Evolutionary conservation across 2,329 filamentous ascomycete genomes (phyloP), one percentile per base, ranked within the genome.

Genomic region (Venturia carpophila): DNA sequence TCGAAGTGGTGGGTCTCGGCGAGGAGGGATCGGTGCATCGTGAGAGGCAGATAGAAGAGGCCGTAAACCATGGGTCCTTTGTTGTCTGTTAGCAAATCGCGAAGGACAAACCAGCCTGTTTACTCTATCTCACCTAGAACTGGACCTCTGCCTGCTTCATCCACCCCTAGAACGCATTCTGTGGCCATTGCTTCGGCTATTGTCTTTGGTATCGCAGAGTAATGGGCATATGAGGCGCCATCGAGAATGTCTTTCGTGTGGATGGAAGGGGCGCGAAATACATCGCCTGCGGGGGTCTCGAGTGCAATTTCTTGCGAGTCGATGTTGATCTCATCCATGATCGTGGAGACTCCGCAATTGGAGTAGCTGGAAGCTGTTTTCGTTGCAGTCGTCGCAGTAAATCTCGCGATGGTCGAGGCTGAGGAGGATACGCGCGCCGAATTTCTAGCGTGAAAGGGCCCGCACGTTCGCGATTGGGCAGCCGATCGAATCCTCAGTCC

Each of bases 91-190:
- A 70, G 61, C 27, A 68, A 67, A 55, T 71, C 71, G 60, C 63
- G 37, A 47, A 37, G 39, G 17, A 60, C 30, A 60, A 34, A 34
- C 24, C 39, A 43, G 60, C 1, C 60, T 27, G 10, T 45, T 61
- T 61, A 39, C 34, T 34, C 13, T n/a, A 13, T 43, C 62, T 43
- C 87, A 69, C 90, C 93, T 15, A 97, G 84, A n/a, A 97, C 93
- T 30, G 93, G 93, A 1, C 93, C 93, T 72, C 93, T 86, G 58
- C 93, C 93, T 69, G 93, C 93, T 80, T 97, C 93, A 75, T 97
- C 93, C 62, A 97, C 88, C 68, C 93, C 93, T 27, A 97, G 82
- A 24, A 89, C 87, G 76, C 90, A 94, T 72, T 86, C 83, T 65
- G 80, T 83, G 21, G 72, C 71, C 74, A 78, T 76, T 68, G 80